phyloP scores from a whole-genome alignment of 1,284 basidiomycete genomes.

The Crucibulum parvulum region DNA sequence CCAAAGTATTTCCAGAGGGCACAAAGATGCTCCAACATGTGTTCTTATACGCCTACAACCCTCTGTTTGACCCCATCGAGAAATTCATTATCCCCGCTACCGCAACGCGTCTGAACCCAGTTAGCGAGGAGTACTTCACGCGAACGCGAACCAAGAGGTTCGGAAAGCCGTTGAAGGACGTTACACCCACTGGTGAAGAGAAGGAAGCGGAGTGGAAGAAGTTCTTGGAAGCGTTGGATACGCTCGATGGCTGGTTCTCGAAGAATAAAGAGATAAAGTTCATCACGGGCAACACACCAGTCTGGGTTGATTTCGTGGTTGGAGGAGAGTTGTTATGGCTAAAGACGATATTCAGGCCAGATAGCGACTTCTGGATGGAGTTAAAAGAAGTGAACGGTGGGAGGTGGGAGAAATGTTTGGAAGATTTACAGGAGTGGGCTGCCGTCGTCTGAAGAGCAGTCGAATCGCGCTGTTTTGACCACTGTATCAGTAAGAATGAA shows the following conservation, averaged over 20 bases:
- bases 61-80: conserved; percentile 12
- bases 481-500: no score
- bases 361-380: conserved; percentile 17
- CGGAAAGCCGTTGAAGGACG: conserved; percentile 37
- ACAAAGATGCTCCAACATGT: conserved; percentile 32
- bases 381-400: conserved; percentile 15
- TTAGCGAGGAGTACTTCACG: conserved; percentile 40
- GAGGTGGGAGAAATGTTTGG: conserved; percentile 10
- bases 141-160: conserved; percentile 29
- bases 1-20: conserved; percentile 35
- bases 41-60: conserved; percentile 23
- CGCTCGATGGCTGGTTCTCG: conserved; percentile 17
- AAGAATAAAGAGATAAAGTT: conserved; percentile 9
- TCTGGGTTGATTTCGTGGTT: conserved; percentile 32
- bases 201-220: conserved; percentile 29
- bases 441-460: no score
- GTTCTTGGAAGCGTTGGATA: conserved; percentile 28
- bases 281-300: conserved; percentile 24
- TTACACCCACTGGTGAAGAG: conserved; percentile 27
- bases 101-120: conserved; percentile 25
- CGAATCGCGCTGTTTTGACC: no score
- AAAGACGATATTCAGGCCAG: conserved; percentile 19
- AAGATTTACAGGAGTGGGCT: conserved; percentile 8
- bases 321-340: conserved; percentile 24
- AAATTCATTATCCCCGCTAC: conserved; percentile 21